These are phyloP conservation scores for Xylaria sp. DNA, from an alignment of 2,329 filamentous ascomycete genomes.

Conservation along the genomic window DNA sequence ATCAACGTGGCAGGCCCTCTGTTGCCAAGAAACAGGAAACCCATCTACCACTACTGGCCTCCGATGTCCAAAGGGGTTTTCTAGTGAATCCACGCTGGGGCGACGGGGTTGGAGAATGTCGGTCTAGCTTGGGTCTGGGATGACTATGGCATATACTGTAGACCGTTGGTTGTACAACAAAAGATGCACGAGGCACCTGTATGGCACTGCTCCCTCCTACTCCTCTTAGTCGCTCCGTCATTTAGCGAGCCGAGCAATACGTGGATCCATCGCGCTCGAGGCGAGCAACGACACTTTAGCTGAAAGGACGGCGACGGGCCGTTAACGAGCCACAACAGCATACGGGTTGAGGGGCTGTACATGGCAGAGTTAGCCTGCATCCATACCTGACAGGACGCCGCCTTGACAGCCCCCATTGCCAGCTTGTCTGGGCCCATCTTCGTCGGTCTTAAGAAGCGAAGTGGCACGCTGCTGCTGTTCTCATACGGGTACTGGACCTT, in stretches of 20 bases:
- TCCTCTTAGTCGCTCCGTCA: background rate
- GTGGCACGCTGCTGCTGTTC: slow-evolving; percentile 23
- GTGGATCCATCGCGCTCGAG: slow-evolving; percentile 27
- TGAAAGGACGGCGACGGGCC: slow-evolving; percentile 11
- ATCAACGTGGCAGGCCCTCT: slow-evolving; percentile 47
- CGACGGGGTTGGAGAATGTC: slow-evolving; percentile 11
- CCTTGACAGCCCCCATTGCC: slow-evolving; percentile 6
- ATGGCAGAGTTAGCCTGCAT: slow-evolving; percentile 36
- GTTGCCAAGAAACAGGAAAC: slow-evolving; percentile 26
- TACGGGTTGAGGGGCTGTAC: slow-evolving; percentile 13
- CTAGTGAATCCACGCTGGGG: background rate
- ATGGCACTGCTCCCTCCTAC: slow-evolving; percentile 23
- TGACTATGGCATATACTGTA: slow-evolving; percentile 10
- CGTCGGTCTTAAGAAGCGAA: slow-evolving; percentile 28
- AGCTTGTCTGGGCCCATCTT: slow-evolving; percentile 8
- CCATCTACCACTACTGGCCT: slow-evolving; percentile 21
- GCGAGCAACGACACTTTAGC: slow-evolving; percentile 18
- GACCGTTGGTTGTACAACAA: slow-evolving; percentile 21
- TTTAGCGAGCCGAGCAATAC: slow-evolving; percentile 28
- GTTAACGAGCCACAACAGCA: slow-evolving; percentile 31
- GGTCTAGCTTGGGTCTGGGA: slow-evolving; percentile 21
- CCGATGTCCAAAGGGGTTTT: slow-evolving; percentile 9
- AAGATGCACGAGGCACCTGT: slow-evolving; percentile 25
- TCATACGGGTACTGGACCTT: slow-evolving; percentile 15
- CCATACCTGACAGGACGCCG: slow-evolving; percentile 36